Conservation (phyloP, 805 yeast genomes). For the Metschnikowia colocasiae region DNA sequence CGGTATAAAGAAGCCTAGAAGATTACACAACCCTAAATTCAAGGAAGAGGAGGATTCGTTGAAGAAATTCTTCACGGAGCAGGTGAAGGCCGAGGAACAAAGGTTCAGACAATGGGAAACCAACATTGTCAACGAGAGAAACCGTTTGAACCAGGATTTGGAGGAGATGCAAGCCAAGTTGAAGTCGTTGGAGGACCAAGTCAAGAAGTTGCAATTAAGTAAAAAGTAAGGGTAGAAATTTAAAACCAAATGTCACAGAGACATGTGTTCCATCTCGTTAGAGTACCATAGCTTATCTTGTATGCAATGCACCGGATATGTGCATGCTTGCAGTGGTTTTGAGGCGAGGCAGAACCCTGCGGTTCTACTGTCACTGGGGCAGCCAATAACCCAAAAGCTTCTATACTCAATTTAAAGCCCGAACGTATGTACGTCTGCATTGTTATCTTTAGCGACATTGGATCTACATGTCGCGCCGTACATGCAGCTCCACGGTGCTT, state of each 20-base stretch:
- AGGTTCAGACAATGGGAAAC: slow-evolving; percentile 98
- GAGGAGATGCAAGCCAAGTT: slow-evolving; percentile 81
- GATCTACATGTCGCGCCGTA: neutral
- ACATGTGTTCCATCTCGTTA: too few species aligned
- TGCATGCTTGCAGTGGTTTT: too few species aligned
- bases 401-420: too few species aligned
- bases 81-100: slow-evolving; percentile 92
- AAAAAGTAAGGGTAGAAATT: slow-evolving; percentile 19
- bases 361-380: too few species aligned
- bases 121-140: slow-evolving; percentile 91
- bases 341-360: too few species aligned
- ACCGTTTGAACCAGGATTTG: slow-evolving; percentile 87
- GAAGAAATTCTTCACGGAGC: slow-evolving; percentile 93
- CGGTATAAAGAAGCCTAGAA: slow-evolving; percentile 50
- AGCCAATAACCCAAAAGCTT: neutral
- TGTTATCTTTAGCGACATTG: neutral
- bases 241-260: neutral
- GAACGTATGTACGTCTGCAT: too few species aligned
- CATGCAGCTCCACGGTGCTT: neutral
- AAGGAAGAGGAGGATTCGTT: slow-evolving; percentile 94
- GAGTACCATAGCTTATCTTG: too few species aligned
- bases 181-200: slow-evolving; percentile 71
- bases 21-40: slow-evolving; percentile 78
- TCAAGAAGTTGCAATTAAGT: slow-evolving; percentile 50
- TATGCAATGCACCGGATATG: too few species aligned